Evolutionary conservation across 2,329 filamentous ascomycete genomes (phyloP), one percentile per base, ranked within the genome.

Genomic region (Sarocladiaceae sp.): DNA sequence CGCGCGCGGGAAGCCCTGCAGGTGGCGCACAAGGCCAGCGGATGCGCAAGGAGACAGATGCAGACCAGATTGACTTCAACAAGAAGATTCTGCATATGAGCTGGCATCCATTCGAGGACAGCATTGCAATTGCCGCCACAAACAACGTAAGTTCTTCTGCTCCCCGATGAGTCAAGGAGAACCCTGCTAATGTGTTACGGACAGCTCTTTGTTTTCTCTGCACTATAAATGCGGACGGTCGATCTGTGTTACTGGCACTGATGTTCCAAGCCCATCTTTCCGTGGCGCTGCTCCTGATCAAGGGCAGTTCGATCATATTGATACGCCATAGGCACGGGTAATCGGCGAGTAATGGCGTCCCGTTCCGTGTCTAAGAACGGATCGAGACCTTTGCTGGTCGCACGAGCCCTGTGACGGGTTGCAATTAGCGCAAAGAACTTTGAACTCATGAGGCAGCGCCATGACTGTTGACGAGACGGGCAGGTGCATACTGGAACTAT

Each of bases 31-130:
- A 92, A 65, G 91, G 90, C 53, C 90, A 94, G 67, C 83, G 94
- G 62, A 97, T 99, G 94, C 87, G 92, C 65, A 97, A 97, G 76
- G 94, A 99, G 77, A 99, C 94, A 51, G 94, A 99, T 71, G 94
- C 94, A 54, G 93, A 99, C 71, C 93, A 97, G 75, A 97, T 97
- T 71, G 94, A 99, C 72, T 99, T 97, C 74, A 97, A 97, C 81
- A 99, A 97, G 83, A 99, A 99, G 83, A 99, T 99, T 64, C 71
- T 99, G 67, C 94, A 99, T 71, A 99, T 99, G 94, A 97, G 93
- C 75, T 99, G 94, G 94, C 94, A 99, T 84, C 94, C 94, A 47
- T 97, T 95, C 64, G 94, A 99, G 74, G 93, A 99, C 75, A 97
- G 93, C 75, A 99, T 99, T 74, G 94, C 94, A 53, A 99, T 99